Evolutionary conservation across 192 early-diverging fungal genomes (phyloP).

Genomic region (Podochytrium sp.): DNA sequence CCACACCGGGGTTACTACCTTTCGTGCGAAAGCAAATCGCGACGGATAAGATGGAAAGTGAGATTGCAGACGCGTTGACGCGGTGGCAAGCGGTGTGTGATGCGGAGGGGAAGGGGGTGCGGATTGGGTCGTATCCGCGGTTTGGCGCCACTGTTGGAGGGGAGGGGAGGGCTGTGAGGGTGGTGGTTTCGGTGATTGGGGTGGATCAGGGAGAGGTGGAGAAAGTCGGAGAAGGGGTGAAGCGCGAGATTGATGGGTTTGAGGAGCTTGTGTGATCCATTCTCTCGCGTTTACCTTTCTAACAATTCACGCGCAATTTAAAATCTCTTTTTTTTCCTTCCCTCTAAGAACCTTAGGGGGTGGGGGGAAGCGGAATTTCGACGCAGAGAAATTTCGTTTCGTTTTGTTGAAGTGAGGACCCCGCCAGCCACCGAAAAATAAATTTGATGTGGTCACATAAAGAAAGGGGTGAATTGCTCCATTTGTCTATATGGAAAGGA

Average conservation of each 20-base stretch:
- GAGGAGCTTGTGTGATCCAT: too few species aligned
- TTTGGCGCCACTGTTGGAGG: constrained; percentile 17
- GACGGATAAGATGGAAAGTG: constrained; percentile 48
- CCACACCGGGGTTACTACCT: constrained; percentile 2
- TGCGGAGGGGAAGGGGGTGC: constrained; percentile 35
- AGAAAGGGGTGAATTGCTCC: too few species aligned
- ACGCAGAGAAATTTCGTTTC: too few species aligned
- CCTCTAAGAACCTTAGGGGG: too few species aligned
- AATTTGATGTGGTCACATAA: too few species aligned
- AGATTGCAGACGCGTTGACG: constrained; percentile 49
- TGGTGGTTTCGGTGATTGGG: constrained; percentile 58
- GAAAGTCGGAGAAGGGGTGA: constrained; percentile 30
- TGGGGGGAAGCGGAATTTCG: too few species aligned
- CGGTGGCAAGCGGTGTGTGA: constrained; percentile 36
- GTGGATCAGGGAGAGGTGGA: constrained; percentile 44
- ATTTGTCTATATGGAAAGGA: too few species aligned
- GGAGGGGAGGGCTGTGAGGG: constrained; percentile 32
- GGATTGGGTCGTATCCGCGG: constrained; percentile 62
- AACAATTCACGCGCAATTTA: too few species aligned
- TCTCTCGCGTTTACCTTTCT: too few species aligned
- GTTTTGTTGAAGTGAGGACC: too few species aligned
- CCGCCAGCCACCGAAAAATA: too few species aligned
- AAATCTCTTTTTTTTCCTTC: too few species aligned
- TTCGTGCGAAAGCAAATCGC: constrained; percentile 52
- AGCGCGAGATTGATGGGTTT: constrained; percentile 8